A percentile compares a stretch with the other conserved stretches of the same genome.
phyloP scores from a whole-genome alignment of 371 early-diverging fungal genomes.

The Lichtheimia ramosa region DNA sequence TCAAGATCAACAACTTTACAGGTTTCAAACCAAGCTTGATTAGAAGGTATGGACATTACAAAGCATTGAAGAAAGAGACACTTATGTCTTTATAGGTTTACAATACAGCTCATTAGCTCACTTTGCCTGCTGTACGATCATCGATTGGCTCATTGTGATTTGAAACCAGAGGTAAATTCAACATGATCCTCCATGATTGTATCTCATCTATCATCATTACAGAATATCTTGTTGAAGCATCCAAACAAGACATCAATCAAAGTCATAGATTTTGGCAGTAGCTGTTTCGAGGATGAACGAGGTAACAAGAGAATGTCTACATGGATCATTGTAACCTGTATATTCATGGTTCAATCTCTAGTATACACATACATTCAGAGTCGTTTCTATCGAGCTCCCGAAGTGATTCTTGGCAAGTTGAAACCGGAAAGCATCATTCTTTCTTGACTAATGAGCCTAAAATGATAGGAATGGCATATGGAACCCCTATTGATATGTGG shows the following conservation, averaged over 20 bases:
- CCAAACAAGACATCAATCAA: slow-evolving; percentile 82
- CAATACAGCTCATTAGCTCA: slow-evolving; percentile 86
- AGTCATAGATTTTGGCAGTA: slow-evolving; percentile 98
- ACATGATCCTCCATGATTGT: not conserved
- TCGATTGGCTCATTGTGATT: slow-evolving; percentile 95
- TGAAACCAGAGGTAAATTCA: slow-evolving; percentile 89
- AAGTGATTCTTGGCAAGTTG: slow-evolving; percentile 88
- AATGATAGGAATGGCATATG: slow-evolving; percentile 62
- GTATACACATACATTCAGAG: slow-evolving; percentile 95
- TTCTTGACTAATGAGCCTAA: no score
- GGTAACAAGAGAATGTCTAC: slow-evolving; percentile 1
- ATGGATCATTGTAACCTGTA: not conserved
- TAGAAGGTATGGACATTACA: slow-evolving; percentile 45
- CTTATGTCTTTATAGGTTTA: slow-evolving; percentile 83
- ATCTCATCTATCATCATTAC: not conserved
- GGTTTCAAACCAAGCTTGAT: slow-evolving; percentile 86
- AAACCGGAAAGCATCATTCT: not conserved
- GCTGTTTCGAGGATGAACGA: slow-evolving; percentile 85
- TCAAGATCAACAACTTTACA: slow-evolving; percentile 86
- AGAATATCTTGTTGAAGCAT: slow-evolving; percentile 67
- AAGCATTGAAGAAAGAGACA: not conserved
- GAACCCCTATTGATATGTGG: slow-evolving; percentile 98
- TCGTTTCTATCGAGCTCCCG: slow-evolving; percentile 97
- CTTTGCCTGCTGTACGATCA: slow-evolving; percentile 77
- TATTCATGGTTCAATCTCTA: not conserved